These are phyloP conservation scores for Curvularia eragrostidis DNA, from an alignment of 2,329 filamentous ascomycete genomes.

Conservation along the genomic window DNA sequence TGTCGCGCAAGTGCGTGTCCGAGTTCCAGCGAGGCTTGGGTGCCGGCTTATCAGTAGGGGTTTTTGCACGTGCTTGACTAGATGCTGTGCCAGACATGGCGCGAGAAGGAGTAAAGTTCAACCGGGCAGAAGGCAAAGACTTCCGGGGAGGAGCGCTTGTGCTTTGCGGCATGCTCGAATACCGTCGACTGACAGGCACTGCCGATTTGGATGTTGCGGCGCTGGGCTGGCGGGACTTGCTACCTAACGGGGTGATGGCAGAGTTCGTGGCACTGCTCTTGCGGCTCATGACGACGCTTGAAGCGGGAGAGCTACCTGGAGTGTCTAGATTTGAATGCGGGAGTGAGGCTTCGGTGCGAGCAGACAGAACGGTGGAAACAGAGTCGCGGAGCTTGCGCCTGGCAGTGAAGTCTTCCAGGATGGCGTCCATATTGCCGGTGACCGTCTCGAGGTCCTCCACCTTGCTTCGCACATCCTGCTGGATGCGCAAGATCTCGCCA, in stretches of 20 bases:
- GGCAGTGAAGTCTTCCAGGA: constrained; percentile 71
- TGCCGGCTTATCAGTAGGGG: constrained; percentile 37
- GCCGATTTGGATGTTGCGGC: constrained; percentile 52
- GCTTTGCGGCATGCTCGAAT: constrained; percentile 56
- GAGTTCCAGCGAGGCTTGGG: constrained; percentile 51
- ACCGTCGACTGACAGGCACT: constrained; percentile 53
- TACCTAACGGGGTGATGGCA: constrained; percentile 54
- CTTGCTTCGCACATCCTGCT: constrained; percentile 83
- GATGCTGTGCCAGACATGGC: constrained; percentile 36
- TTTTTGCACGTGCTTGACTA: constrained; percentile 30
- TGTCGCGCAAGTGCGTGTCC: constrained; percentile 49
- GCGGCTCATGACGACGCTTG: constrained; percentile 65
- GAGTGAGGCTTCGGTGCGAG: constrained; percentile 72
- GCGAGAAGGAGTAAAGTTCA: constrained; percentile 36
- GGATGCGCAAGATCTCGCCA: constrained; percentile 86
- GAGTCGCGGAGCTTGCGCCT: constrained; percentile 87
- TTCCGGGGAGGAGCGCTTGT: constrained; percentile 34
- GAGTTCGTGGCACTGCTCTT: constrained; percentile 57
- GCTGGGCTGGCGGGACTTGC: constrained; percentile 57
- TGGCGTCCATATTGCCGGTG: constrained; percentile 77
- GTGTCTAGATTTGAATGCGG: constrained; percentile 70
- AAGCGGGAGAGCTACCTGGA: constrained; percentile 68
- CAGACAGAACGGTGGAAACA: constrained; percentile 85
- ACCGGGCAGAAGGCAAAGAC: constrained; percentile 20
- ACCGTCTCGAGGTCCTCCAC: constrained; percentile 78